Conservation (phyloP, 169 alveolate genomes). For the Plasmodium sp. region DNA sequence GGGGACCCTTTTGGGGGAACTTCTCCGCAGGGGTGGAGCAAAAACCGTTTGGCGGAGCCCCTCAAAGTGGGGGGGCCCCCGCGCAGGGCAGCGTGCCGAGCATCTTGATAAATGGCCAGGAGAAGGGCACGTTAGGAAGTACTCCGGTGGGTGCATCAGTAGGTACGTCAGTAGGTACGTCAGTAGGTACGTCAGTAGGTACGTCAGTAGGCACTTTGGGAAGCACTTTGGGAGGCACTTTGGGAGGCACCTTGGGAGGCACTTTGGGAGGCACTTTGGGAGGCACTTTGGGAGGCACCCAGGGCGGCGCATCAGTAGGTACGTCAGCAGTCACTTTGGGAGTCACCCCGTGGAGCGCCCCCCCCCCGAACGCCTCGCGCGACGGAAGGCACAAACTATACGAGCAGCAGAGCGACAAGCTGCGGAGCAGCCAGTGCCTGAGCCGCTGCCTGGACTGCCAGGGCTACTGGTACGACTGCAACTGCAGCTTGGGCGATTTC, state of each 20-base stretch:
- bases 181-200: no score
- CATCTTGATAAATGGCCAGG: background rate
- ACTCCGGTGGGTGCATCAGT: no score
- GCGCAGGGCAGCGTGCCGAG: background rate
- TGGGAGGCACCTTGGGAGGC: background rate
- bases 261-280: no score
- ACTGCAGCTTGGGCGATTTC: slow-evolving; percentile 29
- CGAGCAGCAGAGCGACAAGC: slow-evolving; percentile 4
- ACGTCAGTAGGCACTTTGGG: no score
- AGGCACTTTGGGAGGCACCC: background rate
- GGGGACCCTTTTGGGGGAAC: background rate
- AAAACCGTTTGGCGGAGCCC: background rate
- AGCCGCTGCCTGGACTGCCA: slow-evolving; percentile 38
- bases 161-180: no score
- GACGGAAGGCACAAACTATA: slow-evolving; percentile 10
- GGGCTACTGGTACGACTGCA: slow-evolving; percentile 71
- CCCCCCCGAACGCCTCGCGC: background rate
- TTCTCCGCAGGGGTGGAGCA: background rate
- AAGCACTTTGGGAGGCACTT: background rate
- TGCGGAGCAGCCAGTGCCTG: background rate
- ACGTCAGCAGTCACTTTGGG: no score
- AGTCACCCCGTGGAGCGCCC: background rate
- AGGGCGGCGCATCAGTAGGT: background rate
- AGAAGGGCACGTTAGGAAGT: background rate
- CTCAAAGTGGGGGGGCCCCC: background rate